Percentiles rank a stretch among this genome's conserved stretches.
These are phyloP conservation scores for Podospora tetraspora DNA, from an alignment of 495 filamentous ascomycete genomes.

Conservation along the genomic window DNA sequence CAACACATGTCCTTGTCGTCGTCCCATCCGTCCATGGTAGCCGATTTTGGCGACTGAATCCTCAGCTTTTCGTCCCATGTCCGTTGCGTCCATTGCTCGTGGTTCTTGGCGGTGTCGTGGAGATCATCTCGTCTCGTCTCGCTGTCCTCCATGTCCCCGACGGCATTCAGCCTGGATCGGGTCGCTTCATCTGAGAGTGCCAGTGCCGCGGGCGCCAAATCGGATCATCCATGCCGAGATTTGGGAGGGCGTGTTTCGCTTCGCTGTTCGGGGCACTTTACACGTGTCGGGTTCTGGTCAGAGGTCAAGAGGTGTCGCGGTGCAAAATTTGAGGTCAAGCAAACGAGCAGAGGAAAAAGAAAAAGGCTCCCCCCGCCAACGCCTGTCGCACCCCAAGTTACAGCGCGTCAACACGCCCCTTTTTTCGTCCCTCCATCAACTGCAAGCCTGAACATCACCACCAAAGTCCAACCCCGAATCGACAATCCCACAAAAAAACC, in stretches of 20 bases:
- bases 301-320: not conserved
- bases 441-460: not conserved
- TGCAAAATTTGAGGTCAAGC: not conserved
- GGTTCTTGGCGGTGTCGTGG: not conserved
- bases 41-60: too few relatives aligned
- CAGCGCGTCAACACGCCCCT: not conserved
- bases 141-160: not conserved
- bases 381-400: not conserved
- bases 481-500: too few relatives aligned
- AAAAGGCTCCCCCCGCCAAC: not conserved
- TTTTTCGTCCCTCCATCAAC: not conserved
- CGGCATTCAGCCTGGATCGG: not conserved
- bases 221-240: not conserved
- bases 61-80: not conserved
- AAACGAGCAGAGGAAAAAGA: not conserved
- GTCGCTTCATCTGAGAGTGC: not conserved
- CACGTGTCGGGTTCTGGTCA: too few relatives aligned
- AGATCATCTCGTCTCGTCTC: not conserved
- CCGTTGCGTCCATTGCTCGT: too few relatives aligned
- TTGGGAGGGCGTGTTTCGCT: not conserved
- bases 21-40: not conserved
- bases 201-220: not conserved
- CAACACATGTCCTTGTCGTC: not conserved
- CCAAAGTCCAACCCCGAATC: too few relatives aligned
- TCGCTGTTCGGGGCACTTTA: not conserved